phyloP scores from a whole-genome alignment of 2,329 filamentous ascomycete genomes.

The Colletotrichum salicis region DNA sequence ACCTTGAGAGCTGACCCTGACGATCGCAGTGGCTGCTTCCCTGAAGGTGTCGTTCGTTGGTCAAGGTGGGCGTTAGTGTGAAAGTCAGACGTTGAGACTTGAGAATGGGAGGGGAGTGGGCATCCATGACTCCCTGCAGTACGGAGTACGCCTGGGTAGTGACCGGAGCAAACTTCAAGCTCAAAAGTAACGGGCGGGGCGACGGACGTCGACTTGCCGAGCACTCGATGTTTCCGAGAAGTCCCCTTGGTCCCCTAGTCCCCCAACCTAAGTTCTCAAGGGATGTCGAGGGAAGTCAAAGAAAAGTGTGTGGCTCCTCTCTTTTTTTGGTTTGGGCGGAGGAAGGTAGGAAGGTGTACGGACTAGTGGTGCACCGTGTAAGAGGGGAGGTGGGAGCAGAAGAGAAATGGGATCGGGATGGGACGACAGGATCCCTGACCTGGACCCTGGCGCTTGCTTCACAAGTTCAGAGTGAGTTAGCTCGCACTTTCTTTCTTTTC shows the following conservation, averaged over 20 bases:
- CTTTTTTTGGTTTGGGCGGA: not conserved
- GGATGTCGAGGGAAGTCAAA: not conserved
- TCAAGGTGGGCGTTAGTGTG: not conserved
- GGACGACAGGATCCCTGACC: constrained; percentile 25
- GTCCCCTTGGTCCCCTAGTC: not conserved
- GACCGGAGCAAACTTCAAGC: not conserved
- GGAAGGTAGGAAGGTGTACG: not conserved
- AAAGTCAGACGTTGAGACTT: not conserved
- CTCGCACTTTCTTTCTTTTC: constrained; percentile 1
- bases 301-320: not conserved
- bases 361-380: not conserved
- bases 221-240: not conserved
- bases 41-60: not conserved
- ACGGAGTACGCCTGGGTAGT: not conserved
- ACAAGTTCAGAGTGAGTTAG: not conserved
- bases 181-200: not conserved
- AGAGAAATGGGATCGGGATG: constrained; percentile 11
- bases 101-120: not conserved
- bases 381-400: not conserved
- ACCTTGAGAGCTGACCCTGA: constrained; percentile 21
- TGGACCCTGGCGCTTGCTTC: constrained; percentile 10
- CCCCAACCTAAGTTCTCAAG: not conserved
- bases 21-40: constrained; percentile 12
- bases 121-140: not conserved
- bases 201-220: constrained; percentile 11